Conservation (phyloP, 371 early-diverging fungal species). For the Lichtheimia corymbifera region DNA sequence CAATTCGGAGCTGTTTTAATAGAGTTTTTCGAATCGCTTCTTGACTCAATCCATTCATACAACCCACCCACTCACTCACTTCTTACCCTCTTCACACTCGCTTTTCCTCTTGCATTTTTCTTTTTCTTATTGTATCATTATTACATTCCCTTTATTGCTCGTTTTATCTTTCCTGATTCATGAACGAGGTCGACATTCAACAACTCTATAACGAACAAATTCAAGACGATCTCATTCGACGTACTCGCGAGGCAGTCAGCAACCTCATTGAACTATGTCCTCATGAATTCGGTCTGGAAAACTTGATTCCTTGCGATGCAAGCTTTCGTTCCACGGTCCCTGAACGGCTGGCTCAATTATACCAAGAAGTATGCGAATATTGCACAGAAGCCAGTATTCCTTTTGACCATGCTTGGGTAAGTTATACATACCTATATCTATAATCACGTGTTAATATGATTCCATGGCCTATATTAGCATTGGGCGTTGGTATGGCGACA, state of each 20-base stretch:
- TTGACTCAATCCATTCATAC: too few species aligned
- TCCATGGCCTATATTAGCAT: conserved; percentile 25
- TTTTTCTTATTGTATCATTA: too few species aligned
- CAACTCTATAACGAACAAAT: too few species aligned
- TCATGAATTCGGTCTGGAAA: conserved; percentile 39
- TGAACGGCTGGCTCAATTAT: conserved; percentile 33
- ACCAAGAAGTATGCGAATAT: conserved; percentile 38
- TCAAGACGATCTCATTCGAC: conserved; percentile 32
- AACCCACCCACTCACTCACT: too few species aligned
- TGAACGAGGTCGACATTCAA: too few species aligned
- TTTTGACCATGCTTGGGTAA: conserved; percentile 52
- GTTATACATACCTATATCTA: conserved; percentile 5
- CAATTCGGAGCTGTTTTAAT: too few species aligned
- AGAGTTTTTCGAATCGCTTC: too few species aligned
- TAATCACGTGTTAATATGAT: background rate
- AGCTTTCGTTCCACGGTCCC: conserved; percentile 19
- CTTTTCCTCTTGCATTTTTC: too few species aligned
- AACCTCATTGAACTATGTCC: conserved; percentile 39
- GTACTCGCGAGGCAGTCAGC: conserved; percentile 33
- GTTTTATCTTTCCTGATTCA: too few species aligned
- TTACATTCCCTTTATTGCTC: too few species aligned
- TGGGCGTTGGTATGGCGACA: conserved; percentile 48
- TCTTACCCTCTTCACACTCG: too few species aligned
- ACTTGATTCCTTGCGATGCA: conserved; percentile 28
- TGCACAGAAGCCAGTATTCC: conserved; percentile 29